These are phyloP conservation scores for Phalaenopsis equestris DNA, from an alignment of 106 monocot genomes.

Conservation along the genomic window DNA sequence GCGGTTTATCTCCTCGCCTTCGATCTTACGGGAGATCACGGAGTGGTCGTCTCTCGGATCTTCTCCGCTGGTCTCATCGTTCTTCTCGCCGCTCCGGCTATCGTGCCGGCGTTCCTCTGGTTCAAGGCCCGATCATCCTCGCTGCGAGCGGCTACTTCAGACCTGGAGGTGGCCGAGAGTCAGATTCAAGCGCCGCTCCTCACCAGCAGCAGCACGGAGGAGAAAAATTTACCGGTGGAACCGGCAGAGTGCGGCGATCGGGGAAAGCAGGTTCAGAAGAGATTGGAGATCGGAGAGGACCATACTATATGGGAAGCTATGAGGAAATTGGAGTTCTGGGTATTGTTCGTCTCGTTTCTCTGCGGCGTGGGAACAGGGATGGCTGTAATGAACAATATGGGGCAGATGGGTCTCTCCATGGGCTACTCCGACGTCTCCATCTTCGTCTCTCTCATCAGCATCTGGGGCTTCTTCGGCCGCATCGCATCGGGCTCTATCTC, in stretches of 20 bases:
- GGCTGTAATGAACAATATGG: conserved; percentile 89
- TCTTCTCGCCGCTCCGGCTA: conserved; percentile 49
- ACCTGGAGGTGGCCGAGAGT: conserved; percentile 4
- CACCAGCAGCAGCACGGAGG: background rate
- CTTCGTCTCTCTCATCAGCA: conserved; percentile 60
- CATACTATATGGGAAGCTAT: conserved; percentile 63
- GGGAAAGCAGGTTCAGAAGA: background rate
- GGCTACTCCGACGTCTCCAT: conserved; percentile 65
- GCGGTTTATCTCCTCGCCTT: conserved; percentile 64
- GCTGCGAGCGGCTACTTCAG: background rate
- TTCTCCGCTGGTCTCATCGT: conserved; percentile 52
- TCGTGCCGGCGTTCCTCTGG: conserved; percentile 39
- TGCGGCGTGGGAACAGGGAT: conserved; percentile 92
- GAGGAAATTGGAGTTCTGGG: conserved; percentile 66
- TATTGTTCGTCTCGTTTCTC: conserved; percentile 77
- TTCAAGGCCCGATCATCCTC: conserved; percentile 8
- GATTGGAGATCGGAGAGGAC: conserved; percentile 67
- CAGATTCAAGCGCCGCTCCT: conserved; percentile 14
- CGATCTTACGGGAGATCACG: conserved; percentile 52
- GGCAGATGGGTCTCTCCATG: conserved; percentile 45
- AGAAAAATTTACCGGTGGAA: background rate
- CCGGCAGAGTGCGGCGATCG: background rate
- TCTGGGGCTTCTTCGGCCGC: conserved; percentile 72
- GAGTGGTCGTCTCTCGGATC: conserved; percentile 17
- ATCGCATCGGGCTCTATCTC: conserved; percentile 63